Percentiles rank a stretch among this genome's conserved stretches.
Conservation (phyloP, 352 stramenopile genomes). For the Phytophthora tentaculata region DNA sequence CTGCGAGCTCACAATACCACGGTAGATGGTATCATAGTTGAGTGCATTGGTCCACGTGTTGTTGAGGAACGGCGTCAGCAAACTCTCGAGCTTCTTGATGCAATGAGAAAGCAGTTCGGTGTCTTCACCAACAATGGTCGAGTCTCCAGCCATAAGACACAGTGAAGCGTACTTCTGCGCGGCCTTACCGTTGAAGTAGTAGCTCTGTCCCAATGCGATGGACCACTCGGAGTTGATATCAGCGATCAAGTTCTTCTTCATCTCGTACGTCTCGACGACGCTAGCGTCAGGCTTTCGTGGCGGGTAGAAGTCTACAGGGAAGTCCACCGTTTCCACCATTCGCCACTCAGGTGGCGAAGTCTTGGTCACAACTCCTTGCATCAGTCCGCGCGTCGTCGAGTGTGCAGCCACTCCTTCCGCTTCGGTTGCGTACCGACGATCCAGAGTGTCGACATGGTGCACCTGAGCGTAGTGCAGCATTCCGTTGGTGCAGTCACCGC, state of each 20-base stretch:
- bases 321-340: constrained; percentile 48
- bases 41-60: constrained; percentile 53
- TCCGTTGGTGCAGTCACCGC: constrained; percentile 54
- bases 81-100: constrained; percentile 41
- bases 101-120: constrained; percentile 44
- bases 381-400: constrained; percentile 62
- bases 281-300: constrained; percentile 35
- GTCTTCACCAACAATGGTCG: constrained; percentile 46
- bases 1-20: constrained; percentile 53
- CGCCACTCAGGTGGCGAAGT: constrained; percentile 53
- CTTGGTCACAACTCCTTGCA: constrained; percentile 60
- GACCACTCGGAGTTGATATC: constrained; percentile 53
- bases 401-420: constrained; percentile 39
- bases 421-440: constrained; percentile 46
- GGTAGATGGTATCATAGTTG: constrained; percentile 55
- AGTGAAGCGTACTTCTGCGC: constrained; percentile 61
- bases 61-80: constrained; percentile 48
- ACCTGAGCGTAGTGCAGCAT: constrained; percentile 69
- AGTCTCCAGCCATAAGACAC: constrained; percentile 55
- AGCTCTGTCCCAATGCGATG: constrained; percentile 50
- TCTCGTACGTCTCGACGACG: constrained; percentile 36
- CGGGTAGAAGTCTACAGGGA: constrained; percentile 61
- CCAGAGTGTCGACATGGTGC: constrained; percentile 68
- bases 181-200: constrained; percentile 63
- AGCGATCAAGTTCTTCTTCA: constrained; percentile 44